Evolutionary conservation across 2,329 filamentous ascomycete genomes (phyloP).

Genomic region (Hysterium pulicare): DNA sequence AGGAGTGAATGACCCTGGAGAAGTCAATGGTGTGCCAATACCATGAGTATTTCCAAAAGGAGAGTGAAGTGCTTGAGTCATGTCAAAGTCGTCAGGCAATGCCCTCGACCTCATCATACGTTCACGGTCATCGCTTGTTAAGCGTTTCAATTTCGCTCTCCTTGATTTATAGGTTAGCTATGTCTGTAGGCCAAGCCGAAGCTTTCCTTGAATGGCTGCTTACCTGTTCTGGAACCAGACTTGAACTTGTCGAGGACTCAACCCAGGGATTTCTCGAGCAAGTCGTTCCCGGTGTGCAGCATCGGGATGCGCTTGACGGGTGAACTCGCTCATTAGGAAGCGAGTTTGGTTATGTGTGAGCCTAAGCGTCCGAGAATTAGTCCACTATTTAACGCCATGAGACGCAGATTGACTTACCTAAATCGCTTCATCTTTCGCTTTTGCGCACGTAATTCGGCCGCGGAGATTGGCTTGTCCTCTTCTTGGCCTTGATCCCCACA

Average conservation of each 20-base stretch:
- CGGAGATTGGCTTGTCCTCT: slow-evolving; percentile 41
- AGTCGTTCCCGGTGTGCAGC: slow-evolving; percentile 84
- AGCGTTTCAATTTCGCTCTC: slow-evolving; percentile 59
- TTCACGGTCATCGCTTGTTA: slow-evolving; percentile 60
- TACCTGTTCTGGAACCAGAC: slow-evolving; percentile 99
- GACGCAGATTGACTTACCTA: slow-evolving; percentile 49
- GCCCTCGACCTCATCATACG: slow-evolving; percentile 59
- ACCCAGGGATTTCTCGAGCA: slow-evolving; percentile 82
- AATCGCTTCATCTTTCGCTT: slow-evolving; percentile 70
- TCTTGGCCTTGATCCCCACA: slow-evolving; percentile 26
- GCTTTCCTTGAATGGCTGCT: slow-evolving; percentile 23
- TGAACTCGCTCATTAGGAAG: slow-evolving; percentile 95
- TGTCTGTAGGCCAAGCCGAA: background rate
- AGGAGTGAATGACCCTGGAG: slow-evolving; percentile 40
- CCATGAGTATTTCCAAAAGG: slow-evolving; percentile 47
- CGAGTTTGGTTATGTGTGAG: slow-evolving; percentile 96
- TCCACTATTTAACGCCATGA: background rate
- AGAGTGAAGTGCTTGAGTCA: slow-evolving; percentile 56
- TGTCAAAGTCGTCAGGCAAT: slow-evolving; percentile 59
- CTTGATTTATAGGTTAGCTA: slow-evolving; percentile 30
- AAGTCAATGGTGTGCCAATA: slow-evolving; percentile 49
- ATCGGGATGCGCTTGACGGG: slow-evolving; percentile 90
- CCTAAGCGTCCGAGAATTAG: slow-evolving; percentile 47
- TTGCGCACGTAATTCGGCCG: slow-evolving; percentile 47
- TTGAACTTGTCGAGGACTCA: slow-evolving; percentile 90